Base-by-base conservation (phyloP, 352 stramenopile genomes). In the Thraustochytrium sp. region DNA sequence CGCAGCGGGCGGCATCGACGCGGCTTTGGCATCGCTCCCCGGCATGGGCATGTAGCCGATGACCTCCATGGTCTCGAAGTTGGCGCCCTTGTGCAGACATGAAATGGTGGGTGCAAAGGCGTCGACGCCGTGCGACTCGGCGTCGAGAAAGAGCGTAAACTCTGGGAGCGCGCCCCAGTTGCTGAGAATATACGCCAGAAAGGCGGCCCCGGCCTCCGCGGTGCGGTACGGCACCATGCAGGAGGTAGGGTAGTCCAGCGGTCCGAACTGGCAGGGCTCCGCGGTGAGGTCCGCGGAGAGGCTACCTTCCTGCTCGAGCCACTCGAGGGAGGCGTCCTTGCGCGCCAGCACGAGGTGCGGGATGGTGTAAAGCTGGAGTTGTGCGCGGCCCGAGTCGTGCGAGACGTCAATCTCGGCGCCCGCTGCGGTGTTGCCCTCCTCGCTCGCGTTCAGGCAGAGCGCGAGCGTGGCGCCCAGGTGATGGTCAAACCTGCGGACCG, bases 11-110 rank as follows among this genome's bases (percentile, higher is more conserved):
- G 46, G n/a, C 18, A 42, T 31, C 2, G 59, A n/a, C n/a, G n/a
- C n/a, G n/a, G n/a, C n/a, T n/a, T n/a, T n/a, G n/a, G n/a, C 13
- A 44, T 72, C 26, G 1, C 26, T 72, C 5, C 31, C 59, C 26
- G 42, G 26, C 13, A 72, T 16, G 31, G 59, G 59, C 29, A 72
- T 38, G 46, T 44, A 72, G 36, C 59, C 59, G 26, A 72, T 46
- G 16, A 49, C 59, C 59, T 72, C 59, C 59, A 72, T 44, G 59
- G 26, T 72, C 40, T 72, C 59, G 26, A 72, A 44, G 9, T 72
- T 72, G 34, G 59, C 26, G 11, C 46, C 59, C 59, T 44, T 31
- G 9, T 26, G 59, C 40, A 72, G 36, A 44, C 59, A 72, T 26
- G 26, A 4, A 11, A 72, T 13, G 9, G 42, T 72, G 21, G 29